Evolutionary conservation across 2,329 filamentous ascomycete species (phyloP), one percentile per base, ranked within the genome.

Genomic region (Venturia effusa): DNA sequence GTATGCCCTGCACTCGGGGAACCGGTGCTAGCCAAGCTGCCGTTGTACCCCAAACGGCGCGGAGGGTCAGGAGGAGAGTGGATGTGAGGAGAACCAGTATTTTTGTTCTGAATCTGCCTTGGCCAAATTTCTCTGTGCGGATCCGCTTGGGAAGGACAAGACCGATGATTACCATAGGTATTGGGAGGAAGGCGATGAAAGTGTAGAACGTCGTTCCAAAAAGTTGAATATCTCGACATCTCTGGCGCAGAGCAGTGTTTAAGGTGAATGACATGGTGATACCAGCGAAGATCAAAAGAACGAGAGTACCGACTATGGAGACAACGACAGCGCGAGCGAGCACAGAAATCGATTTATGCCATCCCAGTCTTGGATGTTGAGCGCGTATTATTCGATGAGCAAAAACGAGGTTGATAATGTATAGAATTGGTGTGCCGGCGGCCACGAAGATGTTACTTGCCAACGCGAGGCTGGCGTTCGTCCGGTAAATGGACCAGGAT

Each of bases 341-440:
- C 24, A 78, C 67, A 1, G 78, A 79, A 30, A 84, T 77, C 1
- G 75, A 69, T 30, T 75, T 78, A 67, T 83, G 80, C 89, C 90
- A 93, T 65, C 89, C 90, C 39, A 90, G 72, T 2, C 73, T 71
- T 0, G 90, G 89, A 70, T 92, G 88, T 57, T 84, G 83, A 4
- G 88, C 88, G 62, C 91, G 83, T n/a, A 94, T 74, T 34, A 96
- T 80, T 57, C 91, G 85, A 74, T 91, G 89, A 0, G 87, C 76
- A 71, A 92, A 89, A 69, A 94, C 77, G 55, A 95, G 76, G 75
- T 96, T 94, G 74, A 91, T 78, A 69, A 93, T 76, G 74, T 89
- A 93, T 34, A 95, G 78, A 8, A 95, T 41, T 13, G 62, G 62
- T 30, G 51, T 64, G 54, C 90, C 90, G 0, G 88, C 86, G 57